phyloP scores from a whole-genome alignment of 805 yeast genomes.

The Candida hungchunana region DNA sequence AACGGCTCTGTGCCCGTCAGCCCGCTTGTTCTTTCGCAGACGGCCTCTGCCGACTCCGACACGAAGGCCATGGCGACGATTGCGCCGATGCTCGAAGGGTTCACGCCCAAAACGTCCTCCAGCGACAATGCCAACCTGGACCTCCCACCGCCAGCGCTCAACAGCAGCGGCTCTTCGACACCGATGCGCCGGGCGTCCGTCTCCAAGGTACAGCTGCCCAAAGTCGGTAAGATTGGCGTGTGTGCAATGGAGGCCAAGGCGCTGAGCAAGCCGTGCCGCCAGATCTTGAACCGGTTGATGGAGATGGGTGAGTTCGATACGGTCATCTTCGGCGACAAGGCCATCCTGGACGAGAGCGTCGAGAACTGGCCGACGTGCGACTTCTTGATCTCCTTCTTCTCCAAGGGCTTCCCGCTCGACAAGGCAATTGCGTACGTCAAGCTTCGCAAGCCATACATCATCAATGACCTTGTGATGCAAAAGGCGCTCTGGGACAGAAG shows the following conservation, averaged over 20 bases:
- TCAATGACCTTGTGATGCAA: conserved; percentile 88
- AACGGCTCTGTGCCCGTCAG: conserved; percentile 26
- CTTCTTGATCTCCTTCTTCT: conserved; percentile 86
- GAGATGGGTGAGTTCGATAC: conserved; percentile 96
- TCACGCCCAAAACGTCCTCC: conserved; percentile 66
- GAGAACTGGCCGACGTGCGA: conserved; percentile 99
- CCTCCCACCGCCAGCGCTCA: conserved; percentile 24
- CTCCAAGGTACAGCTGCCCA: conserved; percentile 47
- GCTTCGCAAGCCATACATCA: conserved; percentile 81
- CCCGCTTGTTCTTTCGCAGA: conserved; percentile 27
- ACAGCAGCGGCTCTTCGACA: conserved; percentile 10
- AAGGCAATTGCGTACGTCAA: conserved; percentile 91
- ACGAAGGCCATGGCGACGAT: conserved; percentile 71
- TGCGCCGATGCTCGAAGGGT: conserved; percentile 73
- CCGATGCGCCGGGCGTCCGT: conserved; percentile 19
- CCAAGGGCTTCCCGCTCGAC: conserved; percentile 94
- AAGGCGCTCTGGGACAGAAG: conserved; percentile 98
- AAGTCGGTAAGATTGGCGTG: conserved; percentile 91
- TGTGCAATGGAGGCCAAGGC: conserved; percentile 99
- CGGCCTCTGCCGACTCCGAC: conserved; percentile 25
- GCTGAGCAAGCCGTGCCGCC: conserved; percentile 90
- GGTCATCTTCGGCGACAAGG: conserved; percentile 95
- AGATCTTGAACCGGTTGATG: conserved; percentile 79
- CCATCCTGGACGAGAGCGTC: conserved; percentile 83
- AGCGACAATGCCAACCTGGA: conserved; percentile 33